These are phyloP conservation scores for Excoecaria agallocha DNA, from an alignment of 345 rosid species.

Conservation along the genomic window DNA sequence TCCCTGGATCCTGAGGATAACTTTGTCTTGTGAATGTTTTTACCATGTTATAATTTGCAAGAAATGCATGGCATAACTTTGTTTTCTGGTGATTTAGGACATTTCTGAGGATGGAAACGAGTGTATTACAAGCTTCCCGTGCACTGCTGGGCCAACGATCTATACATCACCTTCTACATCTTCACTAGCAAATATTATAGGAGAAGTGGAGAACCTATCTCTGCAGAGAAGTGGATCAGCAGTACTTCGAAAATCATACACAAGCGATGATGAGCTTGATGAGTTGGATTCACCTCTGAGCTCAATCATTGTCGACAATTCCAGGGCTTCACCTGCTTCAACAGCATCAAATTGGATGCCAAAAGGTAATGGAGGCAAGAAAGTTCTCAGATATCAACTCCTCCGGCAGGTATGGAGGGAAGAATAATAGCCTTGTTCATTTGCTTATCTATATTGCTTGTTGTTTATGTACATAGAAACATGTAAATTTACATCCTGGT, in stretches of 20 bases:
- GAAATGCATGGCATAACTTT: not conserved
- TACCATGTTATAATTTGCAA: not conserved
- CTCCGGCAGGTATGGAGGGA: constrained; percentile 72
- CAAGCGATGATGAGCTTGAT: constrained; percentile 86
- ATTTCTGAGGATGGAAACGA: constrained; percentile 43
- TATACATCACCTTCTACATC: constrained; percentile 66
- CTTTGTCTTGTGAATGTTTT: constrained; percentile 24
- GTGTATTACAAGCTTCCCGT: constrained; percentile 51
- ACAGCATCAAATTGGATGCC: constrained; percentile 12
- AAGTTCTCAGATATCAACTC: constrained; percentile 35
- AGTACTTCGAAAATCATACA: constrained; percentile 59
- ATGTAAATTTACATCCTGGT: not conserved
- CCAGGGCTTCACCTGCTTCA: constrained; percentile 21
- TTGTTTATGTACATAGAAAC: not conserved
- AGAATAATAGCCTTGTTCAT: constrained; percentile 31
- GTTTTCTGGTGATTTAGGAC: constrained; percentile 36
- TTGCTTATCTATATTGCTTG: not conserved
- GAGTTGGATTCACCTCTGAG: constrained; percentile 70
- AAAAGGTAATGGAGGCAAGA: constrained; percentile 16
- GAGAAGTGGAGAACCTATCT: constrained; percentile 49
- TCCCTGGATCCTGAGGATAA: constrained; percentile 72
- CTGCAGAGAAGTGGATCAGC: constrained; percentile 53
- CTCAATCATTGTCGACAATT: constrained; percentile 47
- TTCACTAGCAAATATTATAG: constrained; percentile 45
- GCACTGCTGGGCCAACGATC: constrained; percentile 46